Base-by-base conservation (phyloP, 75 land plant genomes). In the Pseudotsuga menziesii region DNA sequence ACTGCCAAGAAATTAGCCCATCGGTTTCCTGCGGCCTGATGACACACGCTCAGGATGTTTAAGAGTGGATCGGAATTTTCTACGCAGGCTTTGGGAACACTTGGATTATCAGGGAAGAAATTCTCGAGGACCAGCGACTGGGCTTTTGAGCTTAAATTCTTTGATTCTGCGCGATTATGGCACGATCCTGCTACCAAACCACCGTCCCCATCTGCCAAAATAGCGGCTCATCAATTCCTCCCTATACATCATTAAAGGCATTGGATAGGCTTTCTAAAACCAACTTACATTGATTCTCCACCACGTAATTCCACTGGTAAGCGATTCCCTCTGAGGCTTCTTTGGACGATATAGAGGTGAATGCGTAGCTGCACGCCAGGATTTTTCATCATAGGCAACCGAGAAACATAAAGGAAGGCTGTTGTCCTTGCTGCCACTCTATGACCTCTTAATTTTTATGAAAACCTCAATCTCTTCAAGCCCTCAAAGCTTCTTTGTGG, bases 261-360 rank as follows among this genome's bases (percentile, higher is more conserved):
- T 48, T 1, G 54, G 54, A 48, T 9, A 48, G 12, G 54, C 11
- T 48, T 48, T 48, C 12, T 48, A 48, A 48, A 48, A 39, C n/a
- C 11, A 29, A 35, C 87, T 78, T 70, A 94, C 97, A 92, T 73
- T 94, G 92, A 77, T 87, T 94, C 78, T 94, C 97, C 2, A 86
- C 85, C 1, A 91, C 83, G 35, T 94, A 92, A 20, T 72, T 83
- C 97, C 97, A 94, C 61, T 91, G 80, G 74, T 92, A 92, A 11
- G 97, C 94, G 58, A 94, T 85, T n/a, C 89, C 97, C 59, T 94
- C 97, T 3, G 83, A 70, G 39, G 90, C 80, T 73, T 94, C 97
- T 76, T 94, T 94, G 16, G 82, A 32, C 1, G 78, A 16, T 61
- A 78, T 85, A 12, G 94, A 91, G 36, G 94, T 92, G 78, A 94